Conservation (phyloP, 805 yeast genomes). For the Debaryomyces hansenii region DNA sequence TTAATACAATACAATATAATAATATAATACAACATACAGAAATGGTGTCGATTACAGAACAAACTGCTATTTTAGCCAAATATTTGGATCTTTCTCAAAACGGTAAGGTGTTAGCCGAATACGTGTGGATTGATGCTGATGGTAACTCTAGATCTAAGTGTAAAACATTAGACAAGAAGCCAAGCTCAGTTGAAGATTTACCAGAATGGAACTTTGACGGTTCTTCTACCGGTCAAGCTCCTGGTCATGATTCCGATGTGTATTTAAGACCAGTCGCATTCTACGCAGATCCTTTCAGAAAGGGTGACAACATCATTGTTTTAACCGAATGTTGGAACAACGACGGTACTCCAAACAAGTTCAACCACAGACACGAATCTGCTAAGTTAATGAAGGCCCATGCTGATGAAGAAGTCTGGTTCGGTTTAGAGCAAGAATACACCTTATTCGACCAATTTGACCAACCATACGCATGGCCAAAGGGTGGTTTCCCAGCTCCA, state of each 20-base stretch:
- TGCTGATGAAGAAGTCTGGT: constrained; percentile 83
- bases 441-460: constrained; percentile 91
- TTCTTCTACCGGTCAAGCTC: constrained; percentile 97
- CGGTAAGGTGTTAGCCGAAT: constrained; percentile 90
- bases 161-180: constrained; percentile 72
- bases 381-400: constrained; percentile 94
- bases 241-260: constrained; percentile 95
- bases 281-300: constrained; percentile 96
- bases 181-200: constrained; percentile 75
- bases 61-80: constrained; percentile 80
- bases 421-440: constrained; percentile 98
- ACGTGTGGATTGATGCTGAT: constrained; percentile 95
- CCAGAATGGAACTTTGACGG: constrained; percentile 99
- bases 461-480: constrained; percentile 97
- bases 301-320: constrained; percentile 95
- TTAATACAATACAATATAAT: background rate
- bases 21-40: constrained; percentile 5
- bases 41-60: constrained; percentile 51
- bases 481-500: constrained; percentile 99
- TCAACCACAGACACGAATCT: constrained; percentile 97
- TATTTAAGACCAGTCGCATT: constrained; percentile 93
- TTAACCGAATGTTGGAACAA: constrained; percentile 96
- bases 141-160: constrained; percentile 93
- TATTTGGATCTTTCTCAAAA: constrained; percentile 82
- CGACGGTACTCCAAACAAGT: constrained; percentile 98